These are phyloP conservation scores for Lachnellula willkommii DNA, from an alignment of 2,329 filamentous ascomycete genomes.

Conservation along the genomic window DNA sequence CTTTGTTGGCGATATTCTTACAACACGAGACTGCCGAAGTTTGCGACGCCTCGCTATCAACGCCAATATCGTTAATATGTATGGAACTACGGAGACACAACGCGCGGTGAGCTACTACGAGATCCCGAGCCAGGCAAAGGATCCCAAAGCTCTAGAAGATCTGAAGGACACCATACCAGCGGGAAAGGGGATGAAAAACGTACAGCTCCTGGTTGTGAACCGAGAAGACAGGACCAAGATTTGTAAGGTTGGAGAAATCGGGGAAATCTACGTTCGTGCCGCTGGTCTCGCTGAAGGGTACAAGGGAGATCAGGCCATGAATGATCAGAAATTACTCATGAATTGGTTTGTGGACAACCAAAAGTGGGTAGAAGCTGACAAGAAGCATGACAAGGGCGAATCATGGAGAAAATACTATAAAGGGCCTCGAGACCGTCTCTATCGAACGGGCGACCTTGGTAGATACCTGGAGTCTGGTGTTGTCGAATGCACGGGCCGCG, in stretches of 20 bases:
- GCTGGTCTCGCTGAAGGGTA: conserved; percentile 82
- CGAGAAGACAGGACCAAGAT: conserved; percentile 59
- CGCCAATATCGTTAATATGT: conserved; percentile 75
- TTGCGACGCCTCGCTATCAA: conserved; percentile 74
- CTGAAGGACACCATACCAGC: conserved; percentile 75
- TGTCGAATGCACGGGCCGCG: conserved; percentile 72
- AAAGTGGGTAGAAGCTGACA: conserved; percentile 31
- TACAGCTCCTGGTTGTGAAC: conserved; percentile 81
- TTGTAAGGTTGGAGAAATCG: conserved; percentile 74
- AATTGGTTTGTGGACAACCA: conserved; percentile 33
- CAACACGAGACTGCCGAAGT: conserved; percentile 71
- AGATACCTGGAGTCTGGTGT: conserved; percentile 63
- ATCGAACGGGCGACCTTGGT: conserved; percentile 83
- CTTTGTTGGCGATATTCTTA: conserved; percentile 88
- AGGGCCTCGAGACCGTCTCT: conserved; percentile 79
- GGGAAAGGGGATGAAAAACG: conserved; percentile 80
- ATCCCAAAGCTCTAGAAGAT: conserved; percentile 58
- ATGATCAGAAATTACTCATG: conserved; percentile 30
- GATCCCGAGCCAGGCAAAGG: conserved; percentile 59
- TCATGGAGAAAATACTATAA: conserved; percentile 75
- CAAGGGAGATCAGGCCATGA: conserved; percentile 29
- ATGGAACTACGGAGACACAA: conserved; percentile 81
- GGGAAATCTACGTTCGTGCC: conserved; percentile 78
- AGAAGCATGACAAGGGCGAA: conserved; percentile 63
- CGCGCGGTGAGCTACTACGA: conserved; percentile 79